Conservation (phyloP, 331 rosid species). For the Quercus phellos region DNA sequence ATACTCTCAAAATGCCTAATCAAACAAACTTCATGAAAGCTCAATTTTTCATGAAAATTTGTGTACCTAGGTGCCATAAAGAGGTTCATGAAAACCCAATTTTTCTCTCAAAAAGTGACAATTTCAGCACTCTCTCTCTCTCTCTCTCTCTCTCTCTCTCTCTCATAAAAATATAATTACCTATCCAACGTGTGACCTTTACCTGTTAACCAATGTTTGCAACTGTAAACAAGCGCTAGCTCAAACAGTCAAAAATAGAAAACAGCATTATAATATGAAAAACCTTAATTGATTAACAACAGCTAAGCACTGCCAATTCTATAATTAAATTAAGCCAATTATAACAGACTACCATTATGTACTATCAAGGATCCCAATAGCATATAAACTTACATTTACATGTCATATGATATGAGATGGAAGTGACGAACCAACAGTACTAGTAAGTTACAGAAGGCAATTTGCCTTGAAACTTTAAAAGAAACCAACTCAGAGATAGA, state of each 20-base stretch:
- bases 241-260: background rate
- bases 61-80: too few relatives aligned
- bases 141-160: background rate
- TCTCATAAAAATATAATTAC: background rate
- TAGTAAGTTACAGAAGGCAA: slow-evolving; percentile 1
- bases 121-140: background rate
- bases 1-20: too few relatives aligned
- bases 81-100: too few relatives aligned
- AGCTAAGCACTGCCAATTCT: slow-evolving; percentile 16
- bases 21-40: too few relatives aligned
- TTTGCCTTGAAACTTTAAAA: slow-evolving; percentile 1
- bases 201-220: background rate
- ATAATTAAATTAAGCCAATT: background rate
- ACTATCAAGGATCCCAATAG: slow-evolving; percentile 3
- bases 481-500: background rate
- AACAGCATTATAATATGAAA: background rate
- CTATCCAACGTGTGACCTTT: background rate
- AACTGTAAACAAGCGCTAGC: background rate
- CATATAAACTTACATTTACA: background rate
- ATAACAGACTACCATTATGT: background rate
- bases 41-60: background rate
- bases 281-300: background rate
- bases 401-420: background rate
- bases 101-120: background rate
- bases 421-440: slow-evolving; percentile 4